Base-by-base conservation (phyloP, 352 stramenopile species). In the Aphanomyces astaci region DNA sequence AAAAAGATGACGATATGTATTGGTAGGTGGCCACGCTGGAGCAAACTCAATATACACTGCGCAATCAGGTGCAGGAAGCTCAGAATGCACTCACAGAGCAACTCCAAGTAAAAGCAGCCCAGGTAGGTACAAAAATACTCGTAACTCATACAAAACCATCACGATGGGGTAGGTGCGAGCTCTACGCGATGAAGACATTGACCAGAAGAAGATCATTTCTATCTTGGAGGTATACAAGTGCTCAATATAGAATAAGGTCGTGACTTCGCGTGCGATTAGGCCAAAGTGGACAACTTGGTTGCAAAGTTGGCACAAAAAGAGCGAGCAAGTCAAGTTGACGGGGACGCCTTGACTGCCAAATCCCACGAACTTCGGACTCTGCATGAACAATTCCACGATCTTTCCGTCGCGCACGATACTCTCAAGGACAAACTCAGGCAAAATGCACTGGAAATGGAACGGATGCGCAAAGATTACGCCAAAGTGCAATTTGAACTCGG, bases 401-500 rank as follows among this genome's bases (percentile, higher is more conserved):
- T 82, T 2, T 72, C 82, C 27, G 69, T 74, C 11, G 62, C 73
- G 27, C 79, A 80, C 46, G 78, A 83, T 24, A 57, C 52, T 0
- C 72, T 59, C 2, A 70, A 81, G 52, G 75, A 79, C 11, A 72
- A 80, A 28, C 51, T 75, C 2, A 70, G 71, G 36, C 74, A 78
- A 36, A 76, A 72, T 0, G 63, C 36, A 0, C 68, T 74, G 5
- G 75, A 84, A 53, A 76, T 76, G 48, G 78, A 86, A 5, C 75
- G 77, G 28, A 71, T 80, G 9, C 75, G 78, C 22, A 79, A 81
- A 40, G 78, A 83, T 48, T 83, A 82, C 51, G 28, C 75, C 48
- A 78, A 86, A 55, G 75, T 82, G 24, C 75, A 81, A 22, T 83
- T 71, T 51, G 78, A 86, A 31, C 39, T 86, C 10, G 74, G 67